Percentiles rank a stretch among this genome's conserved stretches.
Evolutionary conservation across 441 rosid genomes (phyloP).

Genomic region (Eruca vesicaria): DNA sequence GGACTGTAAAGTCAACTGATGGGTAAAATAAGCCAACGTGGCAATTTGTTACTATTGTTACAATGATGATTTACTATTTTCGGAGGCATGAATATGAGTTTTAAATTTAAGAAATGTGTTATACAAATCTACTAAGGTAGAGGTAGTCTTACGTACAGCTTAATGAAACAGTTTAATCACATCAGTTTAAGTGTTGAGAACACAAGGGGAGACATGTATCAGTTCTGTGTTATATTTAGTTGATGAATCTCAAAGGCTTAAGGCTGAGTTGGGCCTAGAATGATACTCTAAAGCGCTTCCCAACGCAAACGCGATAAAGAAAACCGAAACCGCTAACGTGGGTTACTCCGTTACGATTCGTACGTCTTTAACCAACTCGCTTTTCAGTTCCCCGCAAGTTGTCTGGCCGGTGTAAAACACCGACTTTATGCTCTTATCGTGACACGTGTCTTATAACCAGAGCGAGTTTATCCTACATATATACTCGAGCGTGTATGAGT

Average conservation of each 20-base stretch:
- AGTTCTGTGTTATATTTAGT: background rate
- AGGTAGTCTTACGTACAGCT: background rate
- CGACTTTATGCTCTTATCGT: background rate
- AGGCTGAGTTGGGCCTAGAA: background rate
- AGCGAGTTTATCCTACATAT: background rate
- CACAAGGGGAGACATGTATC: background rate
- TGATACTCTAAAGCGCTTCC: background rate
- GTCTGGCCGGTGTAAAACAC: background rate
- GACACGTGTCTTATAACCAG: background rate
- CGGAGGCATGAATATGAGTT: background rate
- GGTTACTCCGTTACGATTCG: background rate
- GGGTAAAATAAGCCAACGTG: slow-evolving; percentile 19
- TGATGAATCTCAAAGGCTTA: background rate
- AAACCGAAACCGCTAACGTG: slow-evolving; percentile 8
- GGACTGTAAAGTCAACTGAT: slow-evolving; percentile 39
- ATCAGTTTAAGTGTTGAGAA: background rate
- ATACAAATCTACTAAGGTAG: background rate
- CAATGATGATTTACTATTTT: background rate
- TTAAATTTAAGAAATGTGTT: background rate
- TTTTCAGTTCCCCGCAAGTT: background rate
- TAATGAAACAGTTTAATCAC: background rate
- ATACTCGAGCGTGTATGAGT: background rate
- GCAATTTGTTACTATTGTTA: background rate
- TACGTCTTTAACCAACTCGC: background rate
- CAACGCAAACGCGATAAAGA: background rate